Evolutionary conservation across 2,329 filamentous ascomycete genomes (phyloP).

Genomic region (Ophiocordyceps australis): DNA sequence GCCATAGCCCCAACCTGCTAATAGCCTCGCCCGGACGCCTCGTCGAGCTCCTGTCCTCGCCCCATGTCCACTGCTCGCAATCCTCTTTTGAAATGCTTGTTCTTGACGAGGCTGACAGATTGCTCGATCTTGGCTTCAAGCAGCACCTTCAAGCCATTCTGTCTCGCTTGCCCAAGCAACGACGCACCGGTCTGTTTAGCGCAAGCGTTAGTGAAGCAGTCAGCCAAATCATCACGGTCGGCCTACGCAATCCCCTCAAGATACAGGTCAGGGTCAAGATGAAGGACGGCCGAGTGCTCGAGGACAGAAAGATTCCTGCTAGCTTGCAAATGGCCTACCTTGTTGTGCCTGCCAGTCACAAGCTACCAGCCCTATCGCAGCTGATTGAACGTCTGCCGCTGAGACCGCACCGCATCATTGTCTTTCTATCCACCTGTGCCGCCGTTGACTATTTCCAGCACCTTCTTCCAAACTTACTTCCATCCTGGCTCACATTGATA

Average conservation of each 20-base stretch:
- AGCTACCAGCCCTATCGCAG: constrained; percentile 55
- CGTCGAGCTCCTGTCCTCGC: constrained; percentile 70
- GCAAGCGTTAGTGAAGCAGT: constrained; percentile 94
- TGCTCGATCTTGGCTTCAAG: constrained; percentile 89
- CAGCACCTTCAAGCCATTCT: constrained; percentile 77
- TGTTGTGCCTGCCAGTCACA: constrained; percentile 56
- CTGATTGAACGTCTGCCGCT: constrained; percentile 54
- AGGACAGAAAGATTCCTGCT: constrained; percentile 78
- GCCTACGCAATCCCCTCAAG: constrained; percentile 84
- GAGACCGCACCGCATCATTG: constrained; percentile 65
- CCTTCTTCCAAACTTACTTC: constrained; percentile 56
- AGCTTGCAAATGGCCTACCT: constrained; percentile 87
- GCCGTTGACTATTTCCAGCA: constrained; percentile 89
- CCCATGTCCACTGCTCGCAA: constrained; percentile 72
- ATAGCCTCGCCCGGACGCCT: constrained; percentile 84
- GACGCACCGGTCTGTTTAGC: constrained; percentile 84
- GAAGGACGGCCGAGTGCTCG: constrained; percentile 42
- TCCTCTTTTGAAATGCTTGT: constrained; percentile 85
- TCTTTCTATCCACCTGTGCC: constrained; percentile 87
- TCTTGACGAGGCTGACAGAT: constrained; percentile 82
- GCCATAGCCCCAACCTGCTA: constrained; percentile 70
- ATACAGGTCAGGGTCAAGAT: constrained; percentile 83
- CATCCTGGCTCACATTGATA: constrained; percentile 48
- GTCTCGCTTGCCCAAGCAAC: constrained; percentile 71
- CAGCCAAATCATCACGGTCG: constrained; percentile 79